phyloP scores from a whole-genome alignment of 2,329 filamentous ascomycete species.

The Clarireedia homoeocarpa region DNA sequence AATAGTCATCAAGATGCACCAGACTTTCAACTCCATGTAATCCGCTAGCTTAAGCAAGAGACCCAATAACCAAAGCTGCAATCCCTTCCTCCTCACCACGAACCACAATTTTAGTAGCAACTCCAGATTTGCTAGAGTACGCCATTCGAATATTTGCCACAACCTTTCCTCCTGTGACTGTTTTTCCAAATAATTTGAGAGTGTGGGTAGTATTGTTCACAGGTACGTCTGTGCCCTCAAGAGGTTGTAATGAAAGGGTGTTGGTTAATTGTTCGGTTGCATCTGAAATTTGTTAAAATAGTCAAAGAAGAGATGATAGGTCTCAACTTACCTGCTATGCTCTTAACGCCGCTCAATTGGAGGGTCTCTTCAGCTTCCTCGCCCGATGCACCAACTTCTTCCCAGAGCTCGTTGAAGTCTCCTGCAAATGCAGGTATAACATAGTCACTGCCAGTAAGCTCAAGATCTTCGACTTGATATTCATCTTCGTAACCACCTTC shows the following conservation, averaged over 20 bases:
- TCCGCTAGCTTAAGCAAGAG: conserved; percentile 48
- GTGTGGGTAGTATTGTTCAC: conserved; percentile 86
- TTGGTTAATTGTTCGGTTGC: conserved; percentile 87
- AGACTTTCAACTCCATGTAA: conserved; percentile 22
- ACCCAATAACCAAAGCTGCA: conserved; percentile 74
- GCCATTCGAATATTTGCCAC: conserved; percentile 88
- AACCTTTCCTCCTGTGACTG: conserved; percentile 80
- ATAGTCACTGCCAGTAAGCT: conserved; percentile 87
- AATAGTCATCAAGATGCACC: conserved; percentile 21
- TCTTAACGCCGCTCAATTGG: conserved; percentile 80
- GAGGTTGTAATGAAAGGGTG: conserved; percentile 79
- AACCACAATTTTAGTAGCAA: conserved; percentile 91
- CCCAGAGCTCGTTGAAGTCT: conserved; percentile 94
- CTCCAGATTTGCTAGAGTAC: conserved; percentile 82
- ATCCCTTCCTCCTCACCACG: conserved; percentile 90
- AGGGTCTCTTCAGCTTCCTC: conserved; percentile 89
- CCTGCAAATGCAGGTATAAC: conserved; percentile 88
- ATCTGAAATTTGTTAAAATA: conserved; percentile 45
- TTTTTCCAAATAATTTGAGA: conserved; percentile 94
- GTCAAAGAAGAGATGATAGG: neutral
- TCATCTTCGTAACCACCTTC: conserved; percentile 93
- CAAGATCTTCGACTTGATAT: conserved; percentile 91
- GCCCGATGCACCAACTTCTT: conserved; percentile 80
- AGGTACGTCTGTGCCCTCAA: conserved; percentile 89
- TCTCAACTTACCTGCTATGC: conserved; percentile 66